Evolutionary conservation across 148 eudicot genomes (phyloP).

Genomic region (Rhododendron williamsianum): DNA sequence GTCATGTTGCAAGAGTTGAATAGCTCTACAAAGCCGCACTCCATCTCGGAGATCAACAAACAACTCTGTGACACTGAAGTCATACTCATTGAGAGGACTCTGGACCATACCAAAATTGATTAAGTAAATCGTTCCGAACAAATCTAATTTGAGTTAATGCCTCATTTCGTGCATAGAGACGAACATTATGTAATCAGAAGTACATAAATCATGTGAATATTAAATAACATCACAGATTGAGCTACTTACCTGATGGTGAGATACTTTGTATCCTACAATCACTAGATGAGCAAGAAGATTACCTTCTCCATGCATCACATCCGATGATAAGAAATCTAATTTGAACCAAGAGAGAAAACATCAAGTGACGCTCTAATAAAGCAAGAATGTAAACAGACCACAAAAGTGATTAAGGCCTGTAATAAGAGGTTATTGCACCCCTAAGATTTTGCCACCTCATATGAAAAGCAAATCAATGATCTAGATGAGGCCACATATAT

Average conservation of each 20-base stretch:
- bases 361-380: slow-evolving; percentile 8
- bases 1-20: slow-evolving; percentile 76
- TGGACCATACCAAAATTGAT: slow-evolving; percentile 28
- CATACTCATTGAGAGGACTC: slow-evolving; percentile 74
- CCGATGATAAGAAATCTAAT: slow-evolving; percentile 72
- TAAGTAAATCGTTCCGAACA: slow-evolving; percentile 7
- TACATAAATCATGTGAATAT: neutral
- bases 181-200: neutral
- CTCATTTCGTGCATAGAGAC: neutral
- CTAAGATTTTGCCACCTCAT: neutral
- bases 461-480: neutral
- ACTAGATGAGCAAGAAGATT: slow-evolving; percentile 82
- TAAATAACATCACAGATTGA: slow-evolving; percentile 2
- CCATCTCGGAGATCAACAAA: slow-evolving; percentile 87
- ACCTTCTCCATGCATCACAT: slow-evolving; percentile 97
- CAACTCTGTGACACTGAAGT: slow-evolving; percentile 61
- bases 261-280: slow-evolving; percentile 83
- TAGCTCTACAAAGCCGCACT: slow-evolving; percentile 77
- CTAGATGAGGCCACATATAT: neutral
- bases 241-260: slow-evolving; percentile 67
- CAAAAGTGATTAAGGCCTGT: neutral
- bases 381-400: slow-evolving; percentile 10
- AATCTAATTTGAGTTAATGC: neutral
- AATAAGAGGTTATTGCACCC: neutral
- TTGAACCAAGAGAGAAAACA: slow-evolving; percentile 14